Conservation (phyloP, 805 yeast genomes). For the Yamadazyma tumulicola region DNA sequence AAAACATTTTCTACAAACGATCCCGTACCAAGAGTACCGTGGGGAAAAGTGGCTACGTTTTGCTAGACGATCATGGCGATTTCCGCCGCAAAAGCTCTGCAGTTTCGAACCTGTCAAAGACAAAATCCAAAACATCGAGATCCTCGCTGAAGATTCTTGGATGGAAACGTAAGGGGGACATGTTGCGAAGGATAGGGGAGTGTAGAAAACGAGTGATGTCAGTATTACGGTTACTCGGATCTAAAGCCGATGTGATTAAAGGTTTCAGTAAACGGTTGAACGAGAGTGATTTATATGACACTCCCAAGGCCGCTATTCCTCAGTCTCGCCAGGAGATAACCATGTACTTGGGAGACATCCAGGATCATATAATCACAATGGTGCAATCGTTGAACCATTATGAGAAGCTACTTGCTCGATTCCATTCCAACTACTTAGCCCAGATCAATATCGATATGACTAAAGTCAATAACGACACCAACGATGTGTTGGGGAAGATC, state of each 20-base stretch:
- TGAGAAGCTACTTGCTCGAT: constrained; percentile 87
- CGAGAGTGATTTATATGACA: constrained; percentile 34
- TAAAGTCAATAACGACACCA: constrained; percentile 92
- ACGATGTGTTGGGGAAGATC: constrained; percentile 90
- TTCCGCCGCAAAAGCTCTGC: constrained; percentile 6
- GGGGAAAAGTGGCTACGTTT: constrained; percentile 18
- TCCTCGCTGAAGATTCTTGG: constrained; percentile 47
- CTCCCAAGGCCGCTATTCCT: constrained; percentile 32
- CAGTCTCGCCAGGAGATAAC: constrained; percentile 66
- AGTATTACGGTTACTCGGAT: constrained; percentile 74
- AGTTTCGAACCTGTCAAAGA: constrained; percentile 3
- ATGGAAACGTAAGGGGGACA: constrained; percentile 92
- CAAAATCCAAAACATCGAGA: constrained; percentile 1
- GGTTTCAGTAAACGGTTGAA: constrained; percentile 89
- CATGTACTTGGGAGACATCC: constrained; percentile 94
- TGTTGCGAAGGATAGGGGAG: constrained; percentile 93
- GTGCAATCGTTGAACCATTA: constrained; percentile 91
- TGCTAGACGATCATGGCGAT: constrained; percentile 3
- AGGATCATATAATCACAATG: constrained; percentile 97
- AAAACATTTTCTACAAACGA: constrained; percentile 29
- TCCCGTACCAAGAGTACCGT: constrained; percentile 38
- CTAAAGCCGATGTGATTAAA: constrained; percentile 96
- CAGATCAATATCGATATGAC: constrained; percentile 98
- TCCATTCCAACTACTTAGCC: constrained; percentile 95
- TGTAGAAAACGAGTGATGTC: constrained; percentile 94